A percentile compares a stretch with the other conserved stretches of the same genome.
These are phyloP conservation scores for Leccinum discolor DNA, from an alignment of 1,284 basidiomycete genomes.

Conservation along the genomic window DNA sequence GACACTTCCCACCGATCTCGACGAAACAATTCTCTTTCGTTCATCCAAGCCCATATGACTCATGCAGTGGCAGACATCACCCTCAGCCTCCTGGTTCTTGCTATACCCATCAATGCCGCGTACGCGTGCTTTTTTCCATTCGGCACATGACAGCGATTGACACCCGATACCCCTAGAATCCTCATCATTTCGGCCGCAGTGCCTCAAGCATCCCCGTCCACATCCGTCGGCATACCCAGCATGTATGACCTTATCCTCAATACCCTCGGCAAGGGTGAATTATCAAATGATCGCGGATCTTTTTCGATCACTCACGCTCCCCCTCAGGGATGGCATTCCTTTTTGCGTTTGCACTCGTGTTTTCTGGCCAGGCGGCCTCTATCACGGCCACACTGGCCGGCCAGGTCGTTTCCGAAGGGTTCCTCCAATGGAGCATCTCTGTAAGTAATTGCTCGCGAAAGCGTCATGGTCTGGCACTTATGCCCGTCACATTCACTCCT, in stretches of 20 bases:
- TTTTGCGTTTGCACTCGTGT: constrained; percentile 78
- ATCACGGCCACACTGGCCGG: constrained; percentile 85
- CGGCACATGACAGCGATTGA: not conserved
- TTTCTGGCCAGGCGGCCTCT: constrained; percentile 79
- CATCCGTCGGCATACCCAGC: constrained; percentile 64
- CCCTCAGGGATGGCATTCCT: constrained; percentile 63
- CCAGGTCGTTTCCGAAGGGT: constrained; percentile 84
- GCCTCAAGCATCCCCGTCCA: constrained; percentile 44
- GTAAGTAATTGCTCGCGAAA: constrained; percentile 38
- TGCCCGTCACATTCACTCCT: not conserved
- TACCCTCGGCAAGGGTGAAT: constrained; percentile 60
- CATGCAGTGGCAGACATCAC: constrained; percentile 63
- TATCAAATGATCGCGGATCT: not conserved
- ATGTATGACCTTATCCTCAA: constrained; percentile 64
- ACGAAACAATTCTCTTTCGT: constrained; percentile 56
- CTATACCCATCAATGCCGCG: constrained; percentile 74
- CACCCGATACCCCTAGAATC: constrained; percentile 38
- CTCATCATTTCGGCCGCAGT: constrained; percentile 57
- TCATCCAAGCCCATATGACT: constrained; percentile 62
- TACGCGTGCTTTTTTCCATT: constrained; percentile 18
- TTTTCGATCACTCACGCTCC: not conserved
- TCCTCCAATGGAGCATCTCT: constrained; percentile 79
- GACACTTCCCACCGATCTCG: constrained; percentile 36
- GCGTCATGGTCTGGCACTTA: not conserved
- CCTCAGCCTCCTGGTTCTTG: constrained; percentile 59